Percentiles rank a stretch among this genome's conserved stretches.
Evolutionary conservation across 768 basidiomycete genomes (phyloP).

Genomic region (Coprinellus micaceus): DNA sequence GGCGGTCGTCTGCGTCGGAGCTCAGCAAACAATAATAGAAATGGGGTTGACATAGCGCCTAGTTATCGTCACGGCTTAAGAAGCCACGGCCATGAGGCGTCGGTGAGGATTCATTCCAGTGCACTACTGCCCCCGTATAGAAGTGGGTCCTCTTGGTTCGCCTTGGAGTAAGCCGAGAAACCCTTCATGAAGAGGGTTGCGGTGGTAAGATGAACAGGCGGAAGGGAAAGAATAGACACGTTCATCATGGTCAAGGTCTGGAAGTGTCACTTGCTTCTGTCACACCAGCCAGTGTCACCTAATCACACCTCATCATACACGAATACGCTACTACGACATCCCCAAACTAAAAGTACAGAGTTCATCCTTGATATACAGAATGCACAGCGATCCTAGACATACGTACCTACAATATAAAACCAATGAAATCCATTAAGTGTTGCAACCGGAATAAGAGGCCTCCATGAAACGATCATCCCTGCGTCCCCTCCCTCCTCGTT

Average conservation of each 20-base stretch:
- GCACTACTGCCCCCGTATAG: neutral
- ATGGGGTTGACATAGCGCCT: neutral
- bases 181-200: neutral
- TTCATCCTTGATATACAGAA: neutral
- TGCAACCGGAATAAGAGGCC: neutral
- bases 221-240: neutral
- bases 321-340: too few relatives aligned
- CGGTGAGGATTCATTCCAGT: neutral
- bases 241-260: too few relatives aligned
- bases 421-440: neutral
- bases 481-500: neutral
- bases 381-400: too few relatives aligned
- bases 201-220: neutral
- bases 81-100: conserved; percentile 1
- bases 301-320: too few relatives aligned
- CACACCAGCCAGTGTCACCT: too few relatives aligned
- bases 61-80: neutral
- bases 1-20: too few relatives aligned
- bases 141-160: neutral
- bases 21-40: neutral
- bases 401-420: neutral
- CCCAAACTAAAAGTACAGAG: neutral
- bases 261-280: too few relatives aligned
- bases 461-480: neutral
- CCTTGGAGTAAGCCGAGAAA: neutral